A percentile compares a stretch with the other conserved stretches of the same genome.
These are phyloP conservation scores for Sporothrix globosa DNA, from an alignment of 2,329 filamentous ascomycete genomes.

Conservation along the genomic window DNA sequence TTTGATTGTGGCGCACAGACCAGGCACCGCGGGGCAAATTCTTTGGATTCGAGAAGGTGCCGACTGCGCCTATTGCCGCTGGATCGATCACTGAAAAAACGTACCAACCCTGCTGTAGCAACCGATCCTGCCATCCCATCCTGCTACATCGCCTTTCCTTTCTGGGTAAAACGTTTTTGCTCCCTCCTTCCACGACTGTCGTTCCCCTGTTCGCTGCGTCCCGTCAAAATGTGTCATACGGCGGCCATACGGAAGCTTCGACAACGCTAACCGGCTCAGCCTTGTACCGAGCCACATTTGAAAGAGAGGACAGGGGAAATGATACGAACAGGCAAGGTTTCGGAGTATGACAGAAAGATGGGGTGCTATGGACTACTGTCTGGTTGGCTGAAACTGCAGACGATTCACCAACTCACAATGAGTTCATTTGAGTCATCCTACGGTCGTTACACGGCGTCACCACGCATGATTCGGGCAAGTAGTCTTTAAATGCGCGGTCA, in stretches of 20 bases:
- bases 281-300: conserved; percentile 19
- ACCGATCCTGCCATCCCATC: not conserved
- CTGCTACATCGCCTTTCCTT: not conserved
- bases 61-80: not conserved
- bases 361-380: too few relatives aligned
- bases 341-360: not conserved
- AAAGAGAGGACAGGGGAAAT: not conserved
- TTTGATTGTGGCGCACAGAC: conserved; percentile 20
- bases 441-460: not conserved
- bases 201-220: not conserved
- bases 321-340: not conserved
- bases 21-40: conserved; percentile 12
- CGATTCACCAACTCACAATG: conserved; percentile 11
- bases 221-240: conserved; percentile 24
- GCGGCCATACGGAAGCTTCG: not conserved
- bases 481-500: not conserved
- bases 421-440: conserved; percentile 25
- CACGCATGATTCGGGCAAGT: not conserved
- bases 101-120: not conserved
- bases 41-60: not conserved
- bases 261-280: conserved; percentile 22
- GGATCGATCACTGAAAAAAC: not conserved
- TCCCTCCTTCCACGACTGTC: not conserved
- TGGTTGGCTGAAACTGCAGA: conserved; percentile 9
- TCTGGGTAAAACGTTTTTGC: not conserved